phyloP scores from a whole-genome alignment of 2,329 filamentous ascomycete species.

The Aspergillus awamori region DNA sequence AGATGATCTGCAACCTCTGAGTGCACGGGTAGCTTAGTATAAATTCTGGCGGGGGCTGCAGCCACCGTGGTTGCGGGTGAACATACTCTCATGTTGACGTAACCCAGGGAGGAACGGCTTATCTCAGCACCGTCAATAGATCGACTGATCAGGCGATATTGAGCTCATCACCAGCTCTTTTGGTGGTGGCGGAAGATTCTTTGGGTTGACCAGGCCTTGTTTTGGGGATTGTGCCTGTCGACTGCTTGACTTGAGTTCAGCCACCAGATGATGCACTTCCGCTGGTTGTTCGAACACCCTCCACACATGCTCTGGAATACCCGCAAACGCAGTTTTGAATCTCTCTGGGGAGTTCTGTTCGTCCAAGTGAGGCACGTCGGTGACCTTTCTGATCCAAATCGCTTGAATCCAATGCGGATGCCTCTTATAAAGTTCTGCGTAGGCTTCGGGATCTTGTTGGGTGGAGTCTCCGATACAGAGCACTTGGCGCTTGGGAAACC shows the following conservation, averaged over 20 bases:
- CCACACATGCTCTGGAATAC: constrained; percentile 72
- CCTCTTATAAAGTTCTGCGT: constrained; percentile 72
- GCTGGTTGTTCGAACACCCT: constrained; percentile 77
- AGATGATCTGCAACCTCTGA: background rate
- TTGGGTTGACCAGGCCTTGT: background rate
- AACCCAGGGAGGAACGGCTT: constrained; percentile 12
- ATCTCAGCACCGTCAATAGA: constrained; percentile 20
- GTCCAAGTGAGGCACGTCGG: constrained; percentile 72
- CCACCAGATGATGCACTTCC: constrained; percentile 55
- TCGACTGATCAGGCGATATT: background rate
- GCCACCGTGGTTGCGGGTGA: constrained; percentile 2
- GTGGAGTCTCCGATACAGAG: constrained; percentile 89
- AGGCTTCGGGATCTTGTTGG: constrained; percentile 87
- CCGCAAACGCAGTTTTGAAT: constrained; percentile 82
- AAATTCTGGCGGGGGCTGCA: background rate
- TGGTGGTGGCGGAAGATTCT: background rate
- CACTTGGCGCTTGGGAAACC: constrained; percentile 78
- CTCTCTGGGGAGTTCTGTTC: constrained; percentile 73
- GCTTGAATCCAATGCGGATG: constrained; percentile 76
- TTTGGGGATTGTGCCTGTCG: background rate
- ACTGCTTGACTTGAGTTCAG: constrained; percentile 24
- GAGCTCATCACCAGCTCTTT: background rate
- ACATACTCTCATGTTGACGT: constrained; percentile 22
- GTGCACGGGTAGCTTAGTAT: background rate
- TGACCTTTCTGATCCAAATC: constrained; percentile 84